Conservation (phyloP, 805 yeast species). For the Candida ulmi region DNA sequence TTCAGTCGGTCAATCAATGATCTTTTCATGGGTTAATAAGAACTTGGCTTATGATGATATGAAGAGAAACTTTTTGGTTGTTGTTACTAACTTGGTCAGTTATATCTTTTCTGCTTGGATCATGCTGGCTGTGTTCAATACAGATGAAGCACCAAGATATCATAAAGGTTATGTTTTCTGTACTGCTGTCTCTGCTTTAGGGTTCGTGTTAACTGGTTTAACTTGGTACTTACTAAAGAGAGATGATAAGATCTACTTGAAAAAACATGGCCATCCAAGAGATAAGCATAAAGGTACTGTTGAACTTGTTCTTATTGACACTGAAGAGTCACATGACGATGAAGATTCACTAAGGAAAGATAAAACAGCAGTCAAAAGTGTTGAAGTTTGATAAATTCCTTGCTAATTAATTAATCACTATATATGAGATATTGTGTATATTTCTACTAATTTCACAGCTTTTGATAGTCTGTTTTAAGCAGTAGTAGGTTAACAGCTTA, state of each 20-base stretch:
- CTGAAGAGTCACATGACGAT: background rate
- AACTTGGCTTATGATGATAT: constrained; percentile 29
- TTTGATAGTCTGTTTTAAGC: no score
- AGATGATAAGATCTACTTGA: constrained; percentile 1
- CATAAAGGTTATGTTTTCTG: constrained; percentile 30
- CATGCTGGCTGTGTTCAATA: constrained; percentile 36
- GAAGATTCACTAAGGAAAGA: no score
- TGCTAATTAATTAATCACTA: no score
- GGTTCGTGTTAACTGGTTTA: constrained; percentile 1
- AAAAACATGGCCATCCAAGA: background rate
- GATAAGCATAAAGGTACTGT: background rate
- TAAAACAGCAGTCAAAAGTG: no score
- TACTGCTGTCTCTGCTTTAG: constrained; percentile 21
- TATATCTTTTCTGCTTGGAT: constrained; percentile 37
- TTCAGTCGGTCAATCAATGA: constrained; percentile 52
- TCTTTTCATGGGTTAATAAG: constrained; percentile 52
- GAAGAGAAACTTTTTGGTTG: constrained; percentile 33
- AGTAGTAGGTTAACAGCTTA: no score
- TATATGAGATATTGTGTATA: no score
- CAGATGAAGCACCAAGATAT: constrained; percentile 31
- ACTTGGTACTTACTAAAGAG: background rate
- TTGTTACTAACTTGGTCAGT: constrained; percentile 35
- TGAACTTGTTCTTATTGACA: background rate
- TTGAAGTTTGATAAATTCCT: no score
- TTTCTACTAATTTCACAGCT: no score